Evolutionary conservation across 139 green algal species (phyloP).

Genomic region (Diplosphaera chodatii): DNA sequence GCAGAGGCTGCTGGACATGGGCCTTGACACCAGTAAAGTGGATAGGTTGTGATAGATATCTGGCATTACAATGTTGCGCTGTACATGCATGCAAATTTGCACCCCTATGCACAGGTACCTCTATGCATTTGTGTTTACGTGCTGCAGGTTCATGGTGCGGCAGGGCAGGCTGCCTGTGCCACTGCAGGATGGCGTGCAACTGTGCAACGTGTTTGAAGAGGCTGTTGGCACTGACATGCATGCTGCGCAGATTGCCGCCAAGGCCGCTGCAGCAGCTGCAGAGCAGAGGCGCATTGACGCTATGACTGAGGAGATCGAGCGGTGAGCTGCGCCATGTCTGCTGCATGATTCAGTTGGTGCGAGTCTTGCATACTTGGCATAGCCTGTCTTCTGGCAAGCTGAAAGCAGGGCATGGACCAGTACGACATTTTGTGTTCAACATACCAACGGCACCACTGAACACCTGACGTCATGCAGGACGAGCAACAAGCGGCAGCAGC

Average conservation of each 20-base stretch:
- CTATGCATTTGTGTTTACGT: background rate
- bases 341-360: no score
- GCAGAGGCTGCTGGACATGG: background rate
- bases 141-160: background rate
- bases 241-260: background rate
- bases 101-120: no score
- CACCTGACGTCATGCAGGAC: background rate
- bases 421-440: no score
- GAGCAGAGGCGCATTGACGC: background rate
- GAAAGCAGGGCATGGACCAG: no score
- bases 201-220: background rate
- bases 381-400: no score
- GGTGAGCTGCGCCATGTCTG: background rate
- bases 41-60: background rate
- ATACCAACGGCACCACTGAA: background rate
- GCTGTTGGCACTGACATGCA: background rate
- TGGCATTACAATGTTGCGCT: no score
- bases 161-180: background rate
- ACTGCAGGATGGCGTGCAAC: background rate
- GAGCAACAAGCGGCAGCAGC: background rate
- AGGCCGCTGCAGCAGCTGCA: no score
- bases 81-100: background rate
- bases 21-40: background rate
- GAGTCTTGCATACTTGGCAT: no score
- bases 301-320: background rate